Evolutionary conservation across 345 rosid species (phyloP).

Genomic region (Brassica incana): DNA sequence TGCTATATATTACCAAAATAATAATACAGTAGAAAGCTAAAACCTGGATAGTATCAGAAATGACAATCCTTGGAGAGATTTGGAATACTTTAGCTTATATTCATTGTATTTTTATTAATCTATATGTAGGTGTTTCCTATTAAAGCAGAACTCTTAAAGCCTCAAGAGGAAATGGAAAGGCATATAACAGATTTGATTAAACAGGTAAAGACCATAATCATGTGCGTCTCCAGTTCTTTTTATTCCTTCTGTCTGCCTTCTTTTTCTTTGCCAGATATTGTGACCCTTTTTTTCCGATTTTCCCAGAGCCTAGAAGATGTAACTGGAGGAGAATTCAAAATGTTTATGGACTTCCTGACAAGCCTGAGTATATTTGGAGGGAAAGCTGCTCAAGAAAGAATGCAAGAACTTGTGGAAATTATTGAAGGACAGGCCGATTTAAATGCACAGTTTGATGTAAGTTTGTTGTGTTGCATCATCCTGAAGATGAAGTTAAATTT

Average conservation of each 20-base stretch:
- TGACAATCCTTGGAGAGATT: background rate
- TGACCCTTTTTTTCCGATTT: background rate
- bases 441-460: conserved; percentile 84
- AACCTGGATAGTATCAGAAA: background rate
- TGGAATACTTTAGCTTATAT: conserved; percentile 7
- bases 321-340: conserved; percentile 95
- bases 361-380: conserved; percentile 87
- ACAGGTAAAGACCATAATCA: conserved; percentile 48
- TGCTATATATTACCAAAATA: too few species aligned
- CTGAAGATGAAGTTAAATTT: background rate
- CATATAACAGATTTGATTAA: conserved; percentile 89
- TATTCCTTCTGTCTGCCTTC: background rate
- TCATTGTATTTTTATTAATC: conserved; percentile 8
- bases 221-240: background rate
- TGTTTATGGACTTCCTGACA: conserved; percentile 97
- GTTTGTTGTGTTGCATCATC: background rate
- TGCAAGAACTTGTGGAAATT: conserved; percentile 86
- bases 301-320: conserved; percentile 92
- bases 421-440: conserved; percentile 97
- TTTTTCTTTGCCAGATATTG: background rate
- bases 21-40: too few species aligned
- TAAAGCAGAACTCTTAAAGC: conserved; percentile 86
- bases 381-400: conserved; percentile 87
- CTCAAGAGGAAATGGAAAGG: conserved; percentile 96
- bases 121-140: conserved; percentile 77